Evolutionary conservation across 75 land plant species (phyloP).

Genomic region (Pinus tabuliformis): DNA sequence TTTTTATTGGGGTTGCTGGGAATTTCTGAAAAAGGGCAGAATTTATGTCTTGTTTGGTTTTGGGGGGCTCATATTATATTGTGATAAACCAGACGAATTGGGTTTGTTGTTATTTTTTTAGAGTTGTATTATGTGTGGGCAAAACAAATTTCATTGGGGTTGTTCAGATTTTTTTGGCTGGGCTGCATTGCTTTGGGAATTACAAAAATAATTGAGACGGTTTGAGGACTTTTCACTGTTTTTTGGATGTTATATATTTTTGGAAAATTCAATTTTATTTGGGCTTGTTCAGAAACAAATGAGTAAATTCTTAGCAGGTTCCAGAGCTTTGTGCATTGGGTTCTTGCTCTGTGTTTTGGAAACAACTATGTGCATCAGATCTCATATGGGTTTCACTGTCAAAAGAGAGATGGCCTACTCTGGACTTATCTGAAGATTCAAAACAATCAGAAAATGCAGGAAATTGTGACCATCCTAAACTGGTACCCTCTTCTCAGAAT

Average conservation of each 20-base stretch:
- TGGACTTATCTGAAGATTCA: neutral
- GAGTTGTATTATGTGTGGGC: neutral
- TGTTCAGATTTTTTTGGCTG: neutral
- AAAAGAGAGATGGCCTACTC: constrained; percentile 47
- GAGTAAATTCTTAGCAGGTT: constrained; percentile 16
- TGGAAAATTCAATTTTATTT: neutral
- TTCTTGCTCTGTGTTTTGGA: constrained; percentile 48
- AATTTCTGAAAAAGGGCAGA: too few relatives aligned
- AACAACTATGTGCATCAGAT: constrained; percentile 44
- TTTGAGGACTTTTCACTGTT: neutral
- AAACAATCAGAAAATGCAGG: neutral
- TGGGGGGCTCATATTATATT: neutral
- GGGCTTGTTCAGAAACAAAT: neutral
- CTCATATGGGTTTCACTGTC: constrained; percentile 37
- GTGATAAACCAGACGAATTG: neutral
- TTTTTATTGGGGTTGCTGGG: too few relatives aligned
- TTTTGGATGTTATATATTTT: neutral
- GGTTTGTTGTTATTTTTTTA: neutral
- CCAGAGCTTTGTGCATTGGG: constrained; percentile 52
- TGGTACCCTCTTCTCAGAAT: neutral
- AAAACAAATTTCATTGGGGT: neutral
- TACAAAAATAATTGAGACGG: neutral
- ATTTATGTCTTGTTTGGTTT: too few relatives aligned
- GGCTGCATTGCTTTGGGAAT: neutral
- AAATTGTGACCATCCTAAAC: neutral